Evolutionary conservation across 306 rosid genomes (phyloP), one percentile per base, ranked within the genome.

Genomic region (Castanea crenata): DNA sequence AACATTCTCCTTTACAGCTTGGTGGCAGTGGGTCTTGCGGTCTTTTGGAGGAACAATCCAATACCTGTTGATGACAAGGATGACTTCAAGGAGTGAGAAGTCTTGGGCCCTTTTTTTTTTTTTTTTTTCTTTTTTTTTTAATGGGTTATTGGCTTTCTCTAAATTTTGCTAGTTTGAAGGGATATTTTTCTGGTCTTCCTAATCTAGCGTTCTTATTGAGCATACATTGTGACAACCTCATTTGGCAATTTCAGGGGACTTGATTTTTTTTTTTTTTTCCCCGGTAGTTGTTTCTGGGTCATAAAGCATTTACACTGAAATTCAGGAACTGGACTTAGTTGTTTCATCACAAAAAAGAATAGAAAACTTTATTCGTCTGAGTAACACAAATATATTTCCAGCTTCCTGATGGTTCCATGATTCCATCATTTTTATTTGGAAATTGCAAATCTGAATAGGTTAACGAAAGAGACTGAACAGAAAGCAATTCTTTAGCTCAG

Each of bases 1-100:
- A 54, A 6, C 77, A 32, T 35, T 78, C 44, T 19, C 11, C 76
- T 63, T 35, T 77, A 71, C 92, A 95, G 98, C 93, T 93, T 73
- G 99, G 98, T 14, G 98, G 99, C 58, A 95, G 98, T 82, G 94
- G 94, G 87, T 72, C 94, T 95, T 74, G 97, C 98, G 44, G 99
- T 95, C 55, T 89, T 76, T 64, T 95, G 99, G 99, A 91, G 97
- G 83, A 90, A 90, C 84, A 86, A 52, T 55, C 91, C 99, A 59
- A 83, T 90, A 82, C 94, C 94, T 19, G 46, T 85, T 69, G 96
- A 92, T 51, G 99, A 93, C 88, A 95, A 91, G 82, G 97, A 95
- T 74, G 99, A 95, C 84, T 91, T 95, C 91, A 80, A 91, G 89
- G 96, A 93, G 74, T 95, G 86, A 89, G 73, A 61, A 62, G 16